Evolutionary conservation across 2,329 filamentous ascomycete species (phyloP).

Genomic region (Trichoderma semiorbis): DNA sequence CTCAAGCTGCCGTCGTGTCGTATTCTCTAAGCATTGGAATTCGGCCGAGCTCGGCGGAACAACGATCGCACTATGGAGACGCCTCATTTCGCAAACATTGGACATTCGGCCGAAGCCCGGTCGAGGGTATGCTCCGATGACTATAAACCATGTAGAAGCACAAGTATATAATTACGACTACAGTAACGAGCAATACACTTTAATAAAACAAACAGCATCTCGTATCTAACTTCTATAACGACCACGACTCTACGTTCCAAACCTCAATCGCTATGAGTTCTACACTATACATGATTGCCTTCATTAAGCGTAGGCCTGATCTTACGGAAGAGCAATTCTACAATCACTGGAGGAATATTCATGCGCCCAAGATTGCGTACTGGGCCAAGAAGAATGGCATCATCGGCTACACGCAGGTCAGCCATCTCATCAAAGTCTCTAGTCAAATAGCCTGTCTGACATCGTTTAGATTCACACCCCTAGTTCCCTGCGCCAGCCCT

Average conservation of each 20-base stretch:
- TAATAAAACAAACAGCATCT: background rate
- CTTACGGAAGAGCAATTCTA: conserved; percentile 16
- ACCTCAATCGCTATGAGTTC: background rate
- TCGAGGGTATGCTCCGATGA: background rate
- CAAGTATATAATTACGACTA: background rate
- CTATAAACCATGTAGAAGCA: background rate
- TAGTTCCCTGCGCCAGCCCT: background rate
- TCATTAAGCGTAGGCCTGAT: conserved; percentile 9
- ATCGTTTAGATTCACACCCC: background rate
- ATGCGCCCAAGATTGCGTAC: conserved; percentile 12
- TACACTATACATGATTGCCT: background rate
- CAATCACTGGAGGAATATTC: conserved; percentile 6
- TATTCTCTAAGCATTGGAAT: background rate
- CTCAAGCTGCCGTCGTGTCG: background rate
- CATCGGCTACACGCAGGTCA: conserved; percentile 13
- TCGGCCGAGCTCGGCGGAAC: conserved; percentile 16
- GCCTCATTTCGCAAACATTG: background rate
- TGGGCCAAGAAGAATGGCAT: conserved; percentile 14
- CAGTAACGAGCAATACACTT: background rate
- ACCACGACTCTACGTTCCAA: background rate
- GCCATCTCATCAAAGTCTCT: background rate
- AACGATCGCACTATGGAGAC: background rate
- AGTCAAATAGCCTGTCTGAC: background rate
- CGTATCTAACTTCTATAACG: background rate
- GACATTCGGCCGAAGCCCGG: conserved; percentile 2